Base-by-base conservation (phyloP, 306 rosid species). In the Trifolium dubium region DNA sequence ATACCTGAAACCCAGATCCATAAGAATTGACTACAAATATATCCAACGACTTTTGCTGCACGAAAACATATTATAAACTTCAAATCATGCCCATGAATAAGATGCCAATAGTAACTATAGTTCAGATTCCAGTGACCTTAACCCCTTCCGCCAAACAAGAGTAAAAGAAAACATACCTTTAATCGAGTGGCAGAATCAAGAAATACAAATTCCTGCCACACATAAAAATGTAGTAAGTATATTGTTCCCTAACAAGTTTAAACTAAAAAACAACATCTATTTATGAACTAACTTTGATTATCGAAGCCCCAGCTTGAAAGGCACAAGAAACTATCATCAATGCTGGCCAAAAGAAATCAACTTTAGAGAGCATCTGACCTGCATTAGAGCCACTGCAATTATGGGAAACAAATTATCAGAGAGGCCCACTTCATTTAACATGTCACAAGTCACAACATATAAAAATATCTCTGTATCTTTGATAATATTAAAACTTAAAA, bases 1-100 rank as follows among this genome's bases (percentile, higher is more conserved):
- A 65, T 81, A 93, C 98, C 98, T 93, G 96, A 84, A 86, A 90
- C 40, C 93, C 93, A 67, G 97, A 93, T 81, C 97, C 97, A 72
- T 90, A 85, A 76, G 97, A 93, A 82, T 93, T 93, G 86, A 93
- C 98, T 80, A 93, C 98, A 84, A 93, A 93, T 79, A 93, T 88
- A 86, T 93, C 98, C 68, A 93, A 85, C 2, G 98, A 89, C 81
- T 90, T 93, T 18, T 81, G 93, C 97, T 93, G 88, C 85, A 87
- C 5, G 58, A 46, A 43, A 77, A 81, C 66, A 82, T 17, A 61
- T 80, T 65, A 59, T 67, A 31, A 15, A 79, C 73, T 37, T 63
- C 18, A 47, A 72, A 43, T 56, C 74, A 30, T 49, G 65, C 64
- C 60, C 72, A 69, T 64, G 60, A 61, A 69, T 23, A 60, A 30